Evolutionary conservation across 352 stramenopile genomes (phyloP).

Genomic region (Pythium grandisporangium): DNA sequence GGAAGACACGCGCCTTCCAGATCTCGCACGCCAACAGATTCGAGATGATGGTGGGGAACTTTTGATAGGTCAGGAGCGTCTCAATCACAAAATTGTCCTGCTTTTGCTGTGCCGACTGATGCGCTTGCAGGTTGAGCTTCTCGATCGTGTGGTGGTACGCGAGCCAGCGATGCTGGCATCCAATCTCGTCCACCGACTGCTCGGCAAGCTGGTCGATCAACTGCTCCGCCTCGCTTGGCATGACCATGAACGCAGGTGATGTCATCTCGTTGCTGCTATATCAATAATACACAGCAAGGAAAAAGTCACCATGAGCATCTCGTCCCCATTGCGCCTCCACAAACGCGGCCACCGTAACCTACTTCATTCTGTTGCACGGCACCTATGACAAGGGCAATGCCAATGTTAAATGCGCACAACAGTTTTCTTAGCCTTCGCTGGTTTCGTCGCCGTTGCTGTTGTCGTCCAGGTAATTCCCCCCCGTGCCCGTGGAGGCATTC

Average conservation of each 20-base stretch:
- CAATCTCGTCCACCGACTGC: constrained; percentile 56
- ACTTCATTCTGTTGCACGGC: no score
- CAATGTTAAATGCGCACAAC: no score
- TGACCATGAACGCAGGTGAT: constrained; percentile 40
- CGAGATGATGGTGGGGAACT: constrained; percentile 79
- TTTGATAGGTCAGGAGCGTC: constrained; percentile 87
- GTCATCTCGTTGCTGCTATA: constrained; percentile 8
- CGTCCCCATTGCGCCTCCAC: no score
- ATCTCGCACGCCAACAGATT: constrained; percentile 87
- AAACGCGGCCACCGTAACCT: no score
- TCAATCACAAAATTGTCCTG: constrained; percentile 94
- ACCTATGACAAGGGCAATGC: no score
- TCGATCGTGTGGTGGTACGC: constrained; percentile 83
- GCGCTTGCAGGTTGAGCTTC: constrained; percentile 91
- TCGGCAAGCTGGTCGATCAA: constrained; percentile 66
- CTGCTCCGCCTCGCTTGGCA: constrained; percentile 75
- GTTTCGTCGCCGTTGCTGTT: no score
- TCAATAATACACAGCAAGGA: no score
- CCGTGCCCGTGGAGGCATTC: no score
- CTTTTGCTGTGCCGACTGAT: constrained; percentile 85
- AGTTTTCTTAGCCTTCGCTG: no score
- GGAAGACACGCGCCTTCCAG: constrained; percentile 83
- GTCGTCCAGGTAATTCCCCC: no score
- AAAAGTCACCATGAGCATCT: no score
- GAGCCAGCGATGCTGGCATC: constrained; percentile 63